Conservation (phyloP, 2,329 filamentous ascomycete genomes). For the Penicillium sp. region DNA sequence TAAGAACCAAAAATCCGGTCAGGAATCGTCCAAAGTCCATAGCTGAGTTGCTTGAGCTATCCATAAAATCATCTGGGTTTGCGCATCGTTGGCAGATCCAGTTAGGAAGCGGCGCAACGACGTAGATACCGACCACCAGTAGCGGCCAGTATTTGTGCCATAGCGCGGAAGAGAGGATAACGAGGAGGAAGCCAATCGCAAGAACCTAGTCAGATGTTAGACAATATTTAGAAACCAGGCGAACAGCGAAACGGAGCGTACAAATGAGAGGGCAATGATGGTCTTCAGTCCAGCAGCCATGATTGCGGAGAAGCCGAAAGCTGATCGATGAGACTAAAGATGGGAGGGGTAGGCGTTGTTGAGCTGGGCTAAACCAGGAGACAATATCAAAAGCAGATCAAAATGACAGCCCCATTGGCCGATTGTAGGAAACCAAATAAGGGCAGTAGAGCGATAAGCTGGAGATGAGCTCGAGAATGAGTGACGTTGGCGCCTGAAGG, state of each 20-base stretch:
- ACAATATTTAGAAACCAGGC: neutral
- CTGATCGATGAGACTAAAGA: conserved; percentile 5
- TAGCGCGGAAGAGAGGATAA: conserved; percentile 93
- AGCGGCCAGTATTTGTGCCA: conserved; percentile 92
- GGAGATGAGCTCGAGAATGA: conserved; percentile 15
- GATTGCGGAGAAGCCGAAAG: conserved; percentile 24
- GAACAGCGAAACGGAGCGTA: conserved; percentile 37
- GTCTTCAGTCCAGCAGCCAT: conserved; percentile 89
- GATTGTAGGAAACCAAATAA: conserved; percentile 7
- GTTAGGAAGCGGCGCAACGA: conserved; percentile 87
- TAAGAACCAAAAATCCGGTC: conserved; percentile 90
- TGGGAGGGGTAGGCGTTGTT: conserved; percentile 3
- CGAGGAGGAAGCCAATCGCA: conserved; percentile 94
- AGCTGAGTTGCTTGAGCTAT: conserved; percentile 68
- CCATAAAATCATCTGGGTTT: conserved; percentile 94
- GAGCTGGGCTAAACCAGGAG: conserved; percentile 2
- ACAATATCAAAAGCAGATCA: conserved; percentile 2
- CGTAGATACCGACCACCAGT: conserved; percentile 89
- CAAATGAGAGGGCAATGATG: conserved; percentile 97
- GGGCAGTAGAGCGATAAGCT: neutral
- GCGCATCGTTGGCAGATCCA: conserved; percentile 85
- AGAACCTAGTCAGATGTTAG: conserved; percentile 54
- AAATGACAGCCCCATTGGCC: conserved; percentile 15
- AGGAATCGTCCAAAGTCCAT: conserved; percentile 88
- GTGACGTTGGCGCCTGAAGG: conserved; percentile 28